These are phyloP conservation scores for Cordyceps cicadae DNA, from an alignment of 2,329 filamentous ascomycete genomes.

Conservation along the genomic window DNA sequence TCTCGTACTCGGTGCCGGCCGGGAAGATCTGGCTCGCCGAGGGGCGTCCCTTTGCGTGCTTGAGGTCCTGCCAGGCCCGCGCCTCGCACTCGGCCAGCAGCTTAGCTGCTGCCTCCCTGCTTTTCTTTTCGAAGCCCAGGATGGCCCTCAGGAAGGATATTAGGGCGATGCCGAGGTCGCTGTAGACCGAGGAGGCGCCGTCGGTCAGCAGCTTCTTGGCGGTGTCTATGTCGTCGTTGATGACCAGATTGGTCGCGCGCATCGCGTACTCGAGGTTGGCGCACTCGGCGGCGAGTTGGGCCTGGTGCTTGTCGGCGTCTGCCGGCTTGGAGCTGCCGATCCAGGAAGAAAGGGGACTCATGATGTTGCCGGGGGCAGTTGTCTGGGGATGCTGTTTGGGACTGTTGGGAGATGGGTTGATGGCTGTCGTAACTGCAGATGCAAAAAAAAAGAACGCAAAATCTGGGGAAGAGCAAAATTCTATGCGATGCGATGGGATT, in stretches of 20 bases:
- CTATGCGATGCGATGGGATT: too few relatives aligned
- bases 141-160: slow-evolving; percentile 79
- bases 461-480: too few relatives aligned
- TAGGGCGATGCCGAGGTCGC: slow-evolving; percentile 73
- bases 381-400: background rate
- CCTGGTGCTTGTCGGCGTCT: slow-evolving; percentile 23
- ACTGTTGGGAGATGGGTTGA: background rate
- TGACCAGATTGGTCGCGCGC: slow-evolving; percentile 60
- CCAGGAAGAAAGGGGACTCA: slow-evolving; percentile 45
- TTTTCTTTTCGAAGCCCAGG: slow-evolving; percentile 82
- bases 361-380: slow-evolving; percentile 17
- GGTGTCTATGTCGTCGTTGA: slow-evolving; percentile 83
- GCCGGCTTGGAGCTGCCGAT: slow-evolving; percentile 31
- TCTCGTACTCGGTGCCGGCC: slow-evolving; percentile 75
- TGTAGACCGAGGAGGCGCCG: slow-evolving; percentile 69
- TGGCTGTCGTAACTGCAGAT: background rate
- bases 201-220: slow-evolving; percentile 66
- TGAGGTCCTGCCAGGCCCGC: slow-evolving; percentile 66
- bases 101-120: slow-evolving; percentile 74
- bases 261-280: slow-evolving; percentile 52
- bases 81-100: slow-evolving; percentile 69
- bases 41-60: slow-evolving; percentile 60
- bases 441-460: background rate
- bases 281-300: slow-evolving; percentile 35
- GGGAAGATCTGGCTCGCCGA: slow-evolving; percentile 50